Conservation (phyloP, 139 green algal species). For the Tetratostichococcus sp. region DNA sequence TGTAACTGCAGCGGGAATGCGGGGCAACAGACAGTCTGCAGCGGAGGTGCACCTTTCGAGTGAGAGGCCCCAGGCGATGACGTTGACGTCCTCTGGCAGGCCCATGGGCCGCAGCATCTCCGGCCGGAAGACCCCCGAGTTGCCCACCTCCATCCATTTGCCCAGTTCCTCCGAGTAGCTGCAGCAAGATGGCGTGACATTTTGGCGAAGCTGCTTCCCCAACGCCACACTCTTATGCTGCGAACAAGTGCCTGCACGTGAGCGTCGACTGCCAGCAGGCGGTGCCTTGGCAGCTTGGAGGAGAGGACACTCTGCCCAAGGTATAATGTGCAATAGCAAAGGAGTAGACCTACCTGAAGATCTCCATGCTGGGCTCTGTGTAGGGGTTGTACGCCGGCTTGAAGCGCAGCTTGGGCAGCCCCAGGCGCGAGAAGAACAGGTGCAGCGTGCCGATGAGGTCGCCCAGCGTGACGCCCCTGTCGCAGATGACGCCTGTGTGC, state of each 20-base stretch:
- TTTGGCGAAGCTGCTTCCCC: background rate
- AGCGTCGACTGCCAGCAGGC: too few relatives aligned
- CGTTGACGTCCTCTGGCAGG: slow-evolving; percentile 91
- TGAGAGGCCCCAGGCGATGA: slow-evolving; percentile 97
- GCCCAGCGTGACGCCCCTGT: slow-evolving; percentile 83
- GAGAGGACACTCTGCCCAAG: too few relatives aligned
- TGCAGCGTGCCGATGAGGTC: slow-evolving; percentile 87
- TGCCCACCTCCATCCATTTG: slow-evolving; percentile 99
- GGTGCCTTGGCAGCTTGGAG: too few relatives aligned
- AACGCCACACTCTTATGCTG: too few relatives aligned
- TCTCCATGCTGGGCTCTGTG: slow-evolving; percentile 99
- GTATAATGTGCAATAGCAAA: too few relatives aligned
- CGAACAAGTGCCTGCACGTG: too few relatives aligned
- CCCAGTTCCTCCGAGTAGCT: slow-evolving; percentile 89
- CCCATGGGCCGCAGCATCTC: slow-evolving; percentile 99
- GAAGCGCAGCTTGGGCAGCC: slow-evolving; percentile 95
- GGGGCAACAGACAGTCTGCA: too few relatives aligned
- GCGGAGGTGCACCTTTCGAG: slow-evolving; percentile 48
- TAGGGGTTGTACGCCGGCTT: slow-evolving; percentile 99
- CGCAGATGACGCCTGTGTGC: slow-evolving; percentile 78
- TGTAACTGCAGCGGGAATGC: too few relatives aligned
- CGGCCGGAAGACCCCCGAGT: slow-evolving; percentile 92
- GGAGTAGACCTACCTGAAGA: slow-evolving; percentile 90
- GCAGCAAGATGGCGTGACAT: background rate
- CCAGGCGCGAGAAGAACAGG: slow-evolving; percentile 91